Base-by-base conservation (phyloP, 139 green algal species). In the Tetraselmis striata region DNA sequence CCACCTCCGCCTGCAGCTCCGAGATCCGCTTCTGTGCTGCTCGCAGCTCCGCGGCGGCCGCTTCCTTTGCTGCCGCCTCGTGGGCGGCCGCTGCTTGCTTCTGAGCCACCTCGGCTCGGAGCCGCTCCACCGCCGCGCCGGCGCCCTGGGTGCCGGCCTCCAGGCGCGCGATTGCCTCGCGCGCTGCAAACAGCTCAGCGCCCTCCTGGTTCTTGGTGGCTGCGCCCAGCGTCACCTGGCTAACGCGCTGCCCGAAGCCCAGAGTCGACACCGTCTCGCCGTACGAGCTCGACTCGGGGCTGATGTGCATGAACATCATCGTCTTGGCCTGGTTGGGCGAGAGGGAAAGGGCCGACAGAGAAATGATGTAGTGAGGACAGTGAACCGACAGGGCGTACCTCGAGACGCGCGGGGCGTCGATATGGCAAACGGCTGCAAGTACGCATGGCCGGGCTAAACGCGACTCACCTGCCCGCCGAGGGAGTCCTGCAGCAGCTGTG, bases 241-340 rank as follows among this genome's bases (percentile, higher is more conserved):
- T 91, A 28, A 98, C 95, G 0, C 92, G 84, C 24, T 81, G 88
- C 24, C 94, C 96, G 84, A 99, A 99, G 30, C 92, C 90, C 30
- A 99, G 90, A 26, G 95, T 98, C 84, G 86, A 94, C 25, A 95
- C 75, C 26, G 88, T 93, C 84, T 98, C 94, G 32, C 86, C 82
- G 32, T 84, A 82, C 27, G 88, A 94, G 23, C 59, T 89, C n/a
- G 45, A 82, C 89, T 98, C 94, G 0, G 95, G 95, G 31, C 91
- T 87, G 25, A 97, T 85, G 84, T 98, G 95, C 84, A 98, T 92
- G 86, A 98, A 97, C 95, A 98, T 98, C 92, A 96, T 95, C 23
- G 93, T 90, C 87, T 97, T 95, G 83, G 83, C 77, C 77, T 87
- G 85, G 26, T 27, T 29, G 5, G 23, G 75, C 2, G 85, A n/a